Base-by-base conservation (phyloP, 345 rosid species). In the Theobroma cacao region DNA sequence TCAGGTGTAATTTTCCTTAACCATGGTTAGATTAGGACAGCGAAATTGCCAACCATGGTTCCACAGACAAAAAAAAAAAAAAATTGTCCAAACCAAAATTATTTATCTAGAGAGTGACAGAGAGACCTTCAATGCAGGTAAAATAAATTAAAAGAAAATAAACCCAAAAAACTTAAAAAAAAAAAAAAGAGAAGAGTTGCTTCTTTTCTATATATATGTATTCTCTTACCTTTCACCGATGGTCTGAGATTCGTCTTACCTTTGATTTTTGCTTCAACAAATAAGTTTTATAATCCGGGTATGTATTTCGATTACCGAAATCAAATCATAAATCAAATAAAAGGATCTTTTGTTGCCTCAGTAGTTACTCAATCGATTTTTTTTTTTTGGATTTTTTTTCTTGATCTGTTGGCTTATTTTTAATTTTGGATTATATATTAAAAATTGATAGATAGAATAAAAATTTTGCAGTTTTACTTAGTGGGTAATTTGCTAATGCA, bases 201-300 rank as follows among this genome's bases (percentile, higher is more conserved):
- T n/a, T n/a, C n/a, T n/a, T 47, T 18, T 45, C 64, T 17, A n/a
- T n/a, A n/a, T 41, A 1, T 79, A 72, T 78, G 58, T 73, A 47
- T 71, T 72, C 77, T 77, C 56, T 59, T 41, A 72, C 36, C 47
- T 75, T 72, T 77, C 73, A n/a, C 52, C 52, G 30, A 62, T 81
- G 80, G 66, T 75, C 62, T 45, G 81, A 80, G 85, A 82, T 77
- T 80, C 77, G 65, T 84, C 77, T 47, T 75, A 18, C 79, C 78
- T 83, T 74, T 28, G 85, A 85, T 33, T 70, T 9, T 86, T 78
- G 81, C 81, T 78, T 36, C 63, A 69, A 79, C 71, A 34, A 47
- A 77, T 64, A 78, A 67, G 78, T 76, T 83, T n/a, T 48, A 18
- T 38, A 74, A 38, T 75, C 83, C n/a, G 87, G 91, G 75, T 72